Base-by-base conservation (phyloP, 352 stramenopile species). In the Phytophthora brassicae region DNA sequence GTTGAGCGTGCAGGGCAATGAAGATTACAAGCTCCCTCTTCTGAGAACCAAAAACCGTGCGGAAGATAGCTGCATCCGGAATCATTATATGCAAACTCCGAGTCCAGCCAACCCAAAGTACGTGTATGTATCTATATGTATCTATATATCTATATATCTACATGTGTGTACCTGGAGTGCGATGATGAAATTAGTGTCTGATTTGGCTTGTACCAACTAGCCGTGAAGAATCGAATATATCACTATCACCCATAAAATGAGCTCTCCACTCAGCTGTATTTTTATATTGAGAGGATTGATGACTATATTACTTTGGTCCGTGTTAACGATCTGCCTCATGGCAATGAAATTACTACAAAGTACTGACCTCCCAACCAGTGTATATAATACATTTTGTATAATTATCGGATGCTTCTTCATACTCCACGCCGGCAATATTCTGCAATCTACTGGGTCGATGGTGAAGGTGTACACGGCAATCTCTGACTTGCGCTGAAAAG, bases 161-260 rank as follows among this genome's bases (percentile, higher is more conserved):
- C 52, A 23, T 70, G 7, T 45, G 4, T 26, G 19, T 66, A 20
- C 45, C 55, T 7, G 68, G 65, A 72, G 70, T 87, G 85, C 85
- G 57, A 92, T 92, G 85, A 94, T 92, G 85, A 90, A 92, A 88
- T 56, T 44, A 65, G 62, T 79, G 58, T 72, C 83, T 87, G 74
- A 90, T 81, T 76, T 86, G 86, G 86, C 86, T 95, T 95, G 84
- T 74, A 95, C 86, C 86, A 95, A 95, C 86, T 93, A 95, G 86
- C 84, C 82, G 59, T 95, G 86, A 90, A 79, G 86, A 92, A 52
- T 91, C 73, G 63, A 92, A 93, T 86, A 84, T 90, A 92, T 90
- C 84, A 95, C 84, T 92, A 95, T 95, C 86, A 95, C 86, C 86
- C 86, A 95, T 95, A 93, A 93, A 91, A 89, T 95, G 86, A 95